Conservation (phyloP, 345 rosid species). For the Euclidium syriacum region DNA sequence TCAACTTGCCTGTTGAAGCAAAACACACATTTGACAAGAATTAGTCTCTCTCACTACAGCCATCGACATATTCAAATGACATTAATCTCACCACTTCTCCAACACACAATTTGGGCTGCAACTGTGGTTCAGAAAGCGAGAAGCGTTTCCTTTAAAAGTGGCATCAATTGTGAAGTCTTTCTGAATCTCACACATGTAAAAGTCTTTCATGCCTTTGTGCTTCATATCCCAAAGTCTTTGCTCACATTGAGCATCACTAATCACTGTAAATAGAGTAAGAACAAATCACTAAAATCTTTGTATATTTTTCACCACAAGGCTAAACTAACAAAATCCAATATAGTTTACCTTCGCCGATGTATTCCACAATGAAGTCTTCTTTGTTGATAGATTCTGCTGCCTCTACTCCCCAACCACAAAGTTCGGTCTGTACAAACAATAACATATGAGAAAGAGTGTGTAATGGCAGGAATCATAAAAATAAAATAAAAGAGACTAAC, state of each 20-base stretch:
- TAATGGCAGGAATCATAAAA: background rate
- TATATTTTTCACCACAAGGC: background rate
- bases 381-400: conserved; percentile 70
- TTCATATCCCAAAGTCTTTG: conserved; percentile 99
- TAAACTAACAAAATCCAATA: background rate
- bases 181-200: conserved; percentile 96
- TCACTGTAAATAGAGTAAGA: conserved; percentile 49
- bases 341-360: conserved; percentile 87
- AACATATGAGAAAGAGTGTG: background rate
- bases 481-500: background rate
- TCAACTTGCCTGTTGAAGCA: conserved; percentile 70
- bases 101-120: conserved; percentile 83
- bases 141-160: conserved; percentile 85
- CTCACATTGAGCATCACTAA: conserved; percentile 82
- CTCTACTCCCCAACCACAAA: conserved; percentile 97
- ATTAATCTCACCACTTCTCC: conserved; percentile 61
- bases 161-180: conserved; percentile 98
- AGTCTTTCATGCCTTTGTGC: conserved; percentile 64
- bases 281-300: background rate
- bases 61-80: background rate
- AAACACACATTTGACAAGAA: background rate
- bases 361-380: conserved; percentile 82
- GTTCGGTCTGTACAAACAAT: conserved; percentile 58
- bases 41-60: background rate
- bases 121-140: conserved; percentile 92